Base-by-base conservation (phyloP, 345 rosid genomes). In the Dipteronia sinensis region DNA sequence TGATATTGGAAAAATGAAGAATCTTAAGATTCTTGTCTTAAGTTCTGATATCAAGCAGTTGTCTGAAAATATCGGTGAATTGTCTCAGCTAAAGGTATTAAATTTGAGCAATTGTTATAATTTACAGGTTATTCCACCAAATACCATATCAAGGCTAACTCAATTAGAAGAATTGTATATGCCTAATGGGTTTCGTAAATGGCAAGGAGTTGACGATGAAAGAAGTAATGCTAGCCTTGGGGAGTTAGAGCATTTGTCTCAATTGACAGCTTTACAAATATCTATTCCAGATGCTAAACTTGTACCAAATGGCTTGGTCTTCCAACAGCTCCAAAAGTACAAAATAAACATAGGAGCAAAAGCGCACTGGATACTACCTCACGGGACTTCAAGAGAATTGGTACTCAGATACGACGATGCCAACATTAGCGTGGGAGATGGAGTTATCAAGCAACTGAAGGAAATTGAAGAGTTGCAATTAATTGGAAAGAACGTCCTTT, bases 81-180 rank as follows among this genome's bases (percentile, higher is more conserved):
- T 85, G 65, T 69, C 29, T 0, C 11, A 19, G 4, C 40, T 85
- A n/a, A 64, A 53, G 64, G 4, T 76, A n/a, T 69, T 78, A 17
- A 72, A 80, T 59, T 61, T 80, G 66, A 72, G 15, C 1, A 0
- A 5, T 1, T 78, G 88, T n/a, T 4, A 2, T 0, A 5, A 10
- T 1, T 76, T 83, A 1, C 1, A 31, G 69, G 19, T 70, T 16
- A 80, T 83, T n/a, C 76, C 79, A 20, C 19, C 53, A 0, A 38
- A 29, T 3, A 62, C 78, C 38, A 47, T 85, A 0, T 47, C 71
- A 72, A 8, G 65, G 11, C 73, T 83, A 61, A 29, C 53, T 17
- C 34, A n/a, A 10, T 73, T 83, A 12, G 86, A 85, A 44, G 86
- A 85, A 16, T 27, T 85, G 47, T 76, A 42, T 23, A 75, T 78